Conservation (phyloP, 805 yeast genomes). For the Schizosaccharomyces osmophilus region DNA sequence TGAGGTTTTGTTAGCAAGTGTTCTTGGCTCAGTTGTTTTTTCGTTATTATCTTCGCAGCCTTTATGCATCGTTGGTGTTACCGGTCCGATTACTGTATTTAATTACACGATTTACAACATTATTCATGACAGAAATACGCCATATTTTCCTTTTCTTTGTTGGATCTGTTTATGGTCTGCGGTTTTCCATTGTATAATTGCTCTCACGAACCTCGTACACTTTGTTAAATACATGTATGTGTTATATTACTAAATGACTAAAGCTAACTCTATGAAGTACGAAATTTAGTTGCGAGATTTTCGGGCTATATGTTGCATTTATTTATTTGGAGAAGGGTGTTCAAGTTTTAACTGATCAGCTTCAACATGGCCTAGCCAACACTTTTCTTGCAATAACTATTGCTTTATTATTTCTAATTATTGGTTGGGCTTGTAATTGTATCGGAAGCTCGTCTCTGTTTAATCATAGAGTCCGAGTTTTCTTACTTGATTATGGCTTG, state of each 20-base stretch:
- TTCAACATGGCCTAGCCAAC: constrained; percentile 18
- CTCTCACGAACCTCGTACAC: constrained; percentile 42
- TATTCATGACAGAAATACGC: constrained; percentile 25
- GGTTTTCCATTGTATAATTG: constrained; percentile 52
- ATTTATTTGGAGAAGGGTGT: constrained; percentile 80
- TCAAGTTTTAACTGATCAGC: constrained; percentile 54
- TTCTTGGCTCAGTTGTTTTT: constrained; percentile 71
- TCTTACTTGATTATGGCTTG: constrained; percentile 67
- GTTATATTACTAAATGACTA: constrained; percentile 73
- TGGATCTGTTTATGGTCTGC: constrained; percentile 87
- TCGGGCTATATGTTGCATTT: constrained; percentile 73
- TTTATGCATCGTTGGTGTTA: constrained; percentile 82
- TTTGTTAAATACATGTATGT: constrained; percentile 41
- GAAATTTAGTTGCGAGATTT: constrained; percentile 23
- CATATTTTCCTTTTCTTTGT: constrained; percentile 75
- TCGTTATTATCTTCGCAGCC: constrained; percentile 81
- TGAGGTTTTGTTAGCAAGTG: constrained; percentile 62
- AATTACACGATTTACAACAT: constrained; percentile 70
- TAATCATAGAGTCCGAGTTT: constrained; percentile 35
- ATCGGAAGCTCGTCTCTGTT: constrained; percentile 42
- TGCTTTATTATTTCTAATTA: constrained; percentile 48
- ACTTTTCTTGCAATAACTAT: constrained; percentile 46
- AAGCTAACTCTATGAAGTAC: constrained; percentile 15
- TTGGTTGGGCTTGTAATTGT: constrained; percentile 38
- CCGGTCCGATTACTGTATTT: constrained; percentile 86